phyloP scores from a whole-genome alignment of 495 filamentous ascomycete species.

The Podospora sp. region DNA sequence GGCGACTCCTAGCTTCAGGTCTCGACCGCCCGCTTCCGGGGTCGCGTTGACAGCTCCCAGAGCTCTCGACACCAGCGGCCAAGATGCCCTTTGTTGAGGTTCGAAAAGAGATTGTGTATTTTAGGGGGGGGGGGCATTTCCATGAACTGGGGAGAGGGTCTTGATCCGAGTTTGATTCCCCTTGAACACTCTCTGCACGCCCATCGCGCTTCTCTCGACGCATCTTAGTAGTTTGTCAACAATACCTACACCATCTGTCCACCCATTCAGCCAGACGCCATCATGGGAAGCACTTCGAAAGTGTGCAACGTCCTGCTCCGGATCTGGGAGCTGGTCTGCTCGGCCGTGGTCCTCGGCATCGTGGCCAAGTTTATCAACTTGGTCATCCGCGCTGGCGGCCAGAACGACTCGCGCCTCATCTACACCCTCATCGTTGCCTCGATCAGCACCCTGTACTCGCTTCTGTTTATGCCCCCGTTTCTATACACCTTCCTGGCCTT shows the following conservation, averaged over 20 bases:
- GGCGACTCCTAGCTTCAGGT: background rate
- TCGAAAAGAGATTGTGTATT: background rate
- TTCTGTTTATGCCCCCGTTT: conserved; percentile 32
- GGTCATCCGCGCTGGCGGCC: conserved; percentile 11
- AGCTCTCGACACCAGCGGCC: background rate
- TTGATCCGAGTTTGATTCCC: background rate
- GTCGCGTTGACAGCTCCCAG: too few relatives aligned
- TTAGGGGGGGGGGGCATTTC: background rate
- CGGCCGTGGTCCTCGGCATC: conserved; percentile 30
- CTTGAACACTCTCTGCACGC: too few relatives aligned
- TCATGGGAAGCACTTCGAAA: conserved; percentile 19
- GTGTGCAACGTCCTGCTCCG: conserved; percentile 22
- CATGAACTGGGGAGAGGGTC: background rate
- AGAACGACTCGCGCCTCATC: conserved; percentile 24
- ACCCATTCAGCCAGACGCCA: background rate
- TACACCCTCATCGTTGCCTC: conserved; percentile 25
- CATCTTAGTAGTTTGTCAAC: background rate
- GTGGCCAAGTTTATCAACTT: conserved; percentile 24
- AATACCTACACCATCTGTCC: background rate
- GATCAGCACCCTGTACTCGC: conserved; percentile 26
- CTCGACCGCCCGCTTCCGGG: conserved; percentile 12
- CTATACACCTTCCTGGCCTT: conserved; percentile 28
- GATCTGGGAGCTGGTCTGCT: conserved; percentile 27
- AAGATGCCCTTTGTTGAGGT: background rate
- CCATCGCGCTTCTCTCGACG: too few relatives aligned